Percentiles rank a stretch among this genome's conserved stretches.
Conservation (phyloP, 2,329 filamentous ascomycete genomes). For the Botryosphaeria dothidea region DNA sequence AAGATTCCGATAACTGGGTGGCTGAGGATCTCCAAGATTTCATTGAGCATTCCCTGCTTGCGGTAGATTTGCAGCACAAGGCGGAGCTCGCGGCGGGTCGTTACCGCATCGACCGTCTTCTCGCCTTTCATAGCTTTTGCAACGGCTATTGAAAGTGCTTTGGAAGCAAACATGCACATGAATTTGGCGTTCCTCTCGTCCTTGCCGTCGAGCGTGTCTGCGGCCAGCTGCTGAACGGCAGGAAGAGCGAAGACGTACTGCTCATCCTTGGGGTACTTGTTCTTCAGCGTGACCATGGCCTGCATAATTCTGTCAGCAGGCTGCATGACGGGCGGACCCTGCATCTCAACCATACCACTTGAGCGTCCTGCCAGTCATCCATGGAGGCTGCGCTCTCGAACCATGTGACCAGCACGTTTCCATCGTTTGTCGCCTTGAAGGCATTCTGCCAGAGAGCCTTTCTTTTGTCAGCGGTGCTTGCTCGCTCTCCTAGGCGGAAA, state of each 20-base stretch:
- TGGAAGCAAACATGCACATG: slow-evolving; percentile 14
- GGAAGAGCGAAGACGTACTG: slow-evolving; percentile 18
- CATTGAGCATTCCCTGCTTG: slow-evolving; percentile 16
- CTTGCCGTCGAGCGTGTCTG: slow-evolving; percentile 8
- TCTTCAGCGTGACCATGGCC: slow-evolving; percentile 18
- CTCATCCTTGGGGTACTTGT: slow-evolving; percentile 19
- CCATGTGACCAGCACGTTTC: slow-evolving; percentile 15
- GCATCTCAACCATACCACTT: slow-evolving; percentile 5
- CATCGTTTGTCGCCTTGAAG: slow-evolving; percentile 16
- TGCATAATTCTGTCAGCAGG: background rate
- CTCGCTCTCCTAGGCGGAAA: slow-evolving; percentile 5
- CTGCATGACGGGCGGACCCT: background rate
- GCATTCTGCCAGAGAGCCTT: slow-evolving; percentile 18
- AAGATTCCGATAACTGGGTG: slow-evolving; percentile 12
- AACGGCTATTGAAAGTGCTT: background rate
- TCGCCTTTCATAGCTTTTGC: slow-evolving; percentile 18
- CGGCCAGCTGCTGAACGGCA: slow-evolving; percentile 14
- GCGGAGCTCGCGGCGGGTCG: slow-evolving; percentile 17
- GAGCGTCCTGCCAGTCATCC: slow-evolving; percentile 15
- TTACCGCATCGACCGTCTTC: slow-evolving; percentile 14
- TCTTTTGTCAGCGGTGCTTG: background rate
- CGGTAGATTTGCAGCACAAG: slow-evolving; percentile 16
- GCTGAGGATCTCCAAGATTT: slow-evolving; percentile 13
- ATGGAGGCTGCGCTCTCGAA: slow-evolving; percentile 16
- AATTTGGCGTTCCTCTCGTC: slow-evolving; percentile 12